Evolutionary conservation across 352 stramenopile genomes (phyloP).

Genomic region (Phytopythium ostracodes): DNA sequence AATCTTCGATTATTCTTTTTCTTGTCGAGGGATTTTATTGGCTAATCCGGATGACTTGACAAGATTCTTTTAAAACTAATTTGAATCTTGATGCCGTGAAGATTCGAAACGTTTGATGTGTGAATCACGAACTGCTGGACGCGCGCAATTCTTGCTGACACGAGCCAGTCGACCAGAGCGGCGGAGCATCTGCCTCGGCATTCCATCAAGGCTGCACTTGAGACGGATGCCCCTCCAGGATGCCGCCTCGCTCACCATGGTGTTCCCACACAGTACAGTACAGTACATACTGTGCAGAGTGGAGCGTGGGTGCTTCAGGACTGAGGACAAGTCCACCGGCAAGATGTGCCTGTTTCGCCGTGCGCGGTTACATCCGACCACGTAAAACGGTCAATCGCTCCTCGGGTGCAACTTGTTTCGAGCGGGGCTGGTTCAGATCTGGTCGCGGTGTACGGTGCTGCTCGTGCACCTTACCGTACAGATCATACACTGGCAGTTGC

Average conservation of each 20-base stretch:
- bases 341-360: no score
- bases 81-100: neutral
- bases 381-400: no score
- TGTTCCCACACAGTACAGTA: neutral
- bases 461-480: neutral
- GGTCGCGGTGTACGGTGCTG: neutral
- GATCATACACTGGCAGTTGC: neutral
- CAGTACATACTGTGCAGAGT: no score
- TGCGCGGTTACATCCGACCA: neutral
- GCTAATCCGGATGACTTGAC: neutral
- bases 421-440: neutral
- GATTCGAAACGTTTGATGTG: conserved; percentile 4
- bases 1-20: conserved; percentile 7
- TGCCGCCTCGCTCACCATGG: neutral
- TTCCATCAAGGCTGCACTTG: neutral
- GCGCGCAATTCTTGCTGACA: neutral
- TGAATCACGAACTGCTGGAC: neutral
- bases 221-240: neutral
- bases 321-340: no score
- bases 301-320: no score
- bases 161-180: neutral
- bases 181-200: neutral
- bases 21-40: neutral
- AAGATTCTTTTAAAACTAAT: neutral
- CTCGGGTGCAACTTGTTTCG: neutral